These are phyloP conservation scores for Astrothelium macrocarpum DNA, from an alignment of 495 filamentous ascomycete species.

Conservation along the genomic window DNA sequence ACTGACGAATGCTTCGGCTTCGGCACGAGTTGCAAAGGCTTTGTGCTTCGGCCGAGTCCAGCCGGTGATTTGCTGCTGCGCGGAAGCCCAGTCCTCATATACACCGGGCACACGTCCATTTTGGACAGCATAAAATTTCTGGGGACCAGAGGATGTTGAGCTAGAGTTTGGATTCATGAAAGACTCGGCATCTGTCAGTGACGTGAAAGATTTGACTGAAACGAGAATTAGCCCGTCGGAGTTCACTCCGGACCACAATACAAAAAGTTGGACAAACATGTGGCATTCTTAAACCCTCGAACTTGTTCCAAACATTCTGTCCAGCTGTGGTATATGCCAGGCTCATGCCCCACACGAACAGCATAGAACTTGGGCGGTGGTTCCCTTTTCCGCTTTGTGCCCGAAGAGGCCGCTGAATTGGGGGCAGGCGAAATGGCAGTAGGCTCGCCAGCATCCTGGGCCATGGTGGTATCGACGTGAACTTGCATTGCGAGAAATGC, in stretches of 20 bases:
- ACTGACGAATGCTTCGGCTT: slow-evolving; percentile 67
- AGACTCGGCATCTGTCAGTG: slow-evolving; percentile 62
- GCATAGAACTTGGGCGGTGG: slow-evolving; percentile 71
- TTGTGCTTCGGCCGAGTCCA: slow-evolving; percentile 71
- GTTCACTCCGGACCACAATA: background rate
- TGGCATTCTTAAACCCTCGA: slow-evolving; percentile 73
- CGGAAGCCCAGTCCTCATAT: slow-evolving; percentile 78
- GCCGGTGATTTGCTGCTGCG: slow-evolving; percentile 65
- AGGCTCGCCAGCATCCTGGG: background rate
- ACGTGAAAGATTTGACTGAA: slow-evolving; percentile 76
- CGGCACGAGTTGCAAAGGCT: slow-evolving; percentile 63
- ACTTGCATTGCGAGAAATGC: background rate
- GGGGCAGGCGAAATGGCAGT: background rate
- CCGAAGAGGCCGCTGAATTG: slow-evolving; percentile 35
- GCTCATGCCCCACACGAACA: slow-evolving; percentile 63
- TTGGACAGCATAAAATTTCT: slow-evolving; percentile 77
- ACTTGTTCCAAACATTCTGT: slow-evolving; percentile 70
- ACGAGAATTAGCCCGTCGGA: background rate
- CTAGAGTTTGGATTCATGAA: slow-evolving; percentile 56
- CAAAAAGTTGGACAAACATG: slow-evolving; percentile 48
- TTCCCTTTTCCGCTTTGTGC: slow-evolving; percentile 56
- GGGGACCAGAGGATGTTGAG: slow-evolving; percentile 24
- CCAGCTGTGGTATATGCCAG: slow-evolving; percentile 85
- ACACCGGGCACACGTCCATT: slow-evolving; percentile 74
- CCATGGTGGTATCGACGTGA: background rate